Percentiles rank a stretch among this genome's conserved stretches.
Evolutionary conservation across 1,284 basidiomycete species (phyloP).

Genomic region (Malassezia cuniculi): DNA sequence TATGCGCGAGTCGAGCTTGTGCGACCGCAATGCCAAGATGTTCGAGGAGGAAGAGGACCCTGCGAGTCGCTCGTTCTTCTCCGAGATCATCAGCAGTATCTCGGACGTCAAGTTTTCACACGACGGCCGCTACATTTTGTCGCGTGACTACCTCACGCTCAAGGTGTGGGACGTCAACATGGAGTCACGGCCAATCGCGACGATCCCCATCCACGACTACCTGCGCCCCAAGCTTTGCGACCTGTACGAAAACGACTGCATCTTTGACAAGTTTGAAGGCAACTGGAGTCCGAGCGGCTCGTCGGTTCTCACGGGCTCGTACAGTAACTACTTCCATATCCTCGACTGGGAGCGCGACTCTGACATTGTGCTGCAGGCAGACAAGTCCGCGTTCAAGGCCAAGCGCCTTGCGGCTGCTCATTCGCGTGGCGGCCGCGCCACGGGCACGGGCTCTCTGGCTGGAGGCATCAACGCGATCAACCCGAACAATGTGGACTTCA

Average conservation of each 20-base stretch:
- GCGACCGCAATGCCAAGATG: constrained; percentile 81
- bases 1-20: constrained; percentile 95
- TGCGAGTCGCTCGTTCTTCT: constrained; percentile 93
- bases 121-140: constrained; percentile 91
- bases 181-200: constrained; percentile 91
- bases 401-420: constrained; percentile 65
- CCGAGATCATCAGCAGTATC: constrained; percentile 99
- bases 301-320: constrained; percentile 64
- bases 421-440: constrained; percentile 58
- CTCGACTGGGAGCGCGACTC: constrained; percentile 81
- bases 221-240: constrained; percentile 94
- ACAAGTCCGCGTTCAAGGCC: constrained; percentile 98
- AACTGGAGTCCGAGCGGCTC: constrained; percentile 41
- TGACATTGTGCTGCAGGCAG: constrained; percentile 89
- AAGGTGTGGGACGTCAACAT: constrained; percentile 99
- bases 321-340: constrained; percentile 99
- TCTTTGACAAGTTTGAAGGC: constrained; percentile 90
- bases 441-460: constrained; percentile 58
- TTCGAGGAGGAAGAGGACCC: constrained; percentile 82
- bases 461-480: constrained; percentile 49
- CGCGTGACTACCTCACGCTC: constrained; percentile 89
- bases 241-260: constrained; percentile 98
- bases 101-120: constrained; percentile 98
- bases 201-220: constrained; percentile 97
- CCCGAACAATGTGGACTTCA: constrained; percentile 54